Conservation (phyloP, 345 rosid genomes). For the Luvunga scandens region DNA sequence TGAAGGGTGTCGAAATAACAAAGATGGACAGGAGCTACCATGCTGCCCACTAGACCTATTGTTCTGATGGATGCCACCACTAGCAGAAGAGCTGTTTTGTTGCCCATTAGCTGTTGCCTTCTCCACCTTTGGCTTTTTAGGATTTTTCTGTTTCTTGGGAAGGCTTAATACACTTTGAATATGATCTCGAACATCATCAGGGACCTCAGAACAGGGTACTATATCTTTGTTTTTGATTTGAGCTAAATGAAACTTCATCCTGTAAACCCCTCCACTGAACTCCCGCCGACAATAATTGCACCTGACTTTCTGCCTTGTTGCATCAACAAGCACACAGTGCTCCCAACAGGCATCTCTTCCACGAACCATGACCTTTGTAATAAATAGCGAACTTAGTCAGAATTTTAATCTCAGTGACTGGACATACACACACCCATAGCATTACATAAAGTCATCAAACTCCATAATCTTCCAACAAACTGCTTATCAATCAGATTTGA, state of each 20-base stretch:
- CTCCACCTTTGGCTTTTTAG: conserved; percentile 39
- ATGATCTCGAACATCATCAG: conserved; percentile 39
- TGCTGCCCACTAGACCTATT: conserved; percentile 42
- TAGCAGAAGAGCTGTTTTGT: conserved; percentile 45
- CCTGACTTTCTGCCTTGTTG: conserved; percentile 54
- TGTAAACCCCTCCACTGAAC: conserved; percentile 65
- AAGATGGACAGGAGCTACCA: conserved; percentile 47
- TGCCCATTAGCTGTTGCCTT: conserved; percentile 35
- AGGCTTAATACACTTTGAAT: conserved; percentile 42
- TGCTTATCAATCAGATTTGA: neutral
- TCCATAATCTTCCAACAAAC: neutral
- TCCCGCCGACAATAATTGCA: conserved; percentile 61
- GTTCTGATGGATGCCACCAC: conserved; percentile 44
- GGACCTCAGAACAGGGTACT: conserved; percentile 50
- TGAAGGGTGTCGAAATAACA: conserved; percentile 31
- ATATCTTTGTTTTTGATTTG: conserved; percentile 63
- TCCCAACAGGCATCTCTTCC: conserved; percentile 74
- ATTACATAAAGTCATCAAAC: neutral
- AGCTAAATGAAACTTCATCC: conserved; percentile 72
- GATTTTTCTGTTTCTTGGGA: conserved; percentile 45
- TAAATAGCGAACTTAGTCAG: conserved; percentile 2
- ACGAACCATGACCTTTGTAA: conserved; percentile 47
- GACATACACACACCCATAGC: neutral
- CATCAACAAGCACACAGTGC: conserved; percentile 61
- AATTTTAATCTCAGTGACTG: neutral